Base-by-base conservation (phyloP, 2,329 filamentous ascomycete species). In the Fusarium algeriense region DNA sequence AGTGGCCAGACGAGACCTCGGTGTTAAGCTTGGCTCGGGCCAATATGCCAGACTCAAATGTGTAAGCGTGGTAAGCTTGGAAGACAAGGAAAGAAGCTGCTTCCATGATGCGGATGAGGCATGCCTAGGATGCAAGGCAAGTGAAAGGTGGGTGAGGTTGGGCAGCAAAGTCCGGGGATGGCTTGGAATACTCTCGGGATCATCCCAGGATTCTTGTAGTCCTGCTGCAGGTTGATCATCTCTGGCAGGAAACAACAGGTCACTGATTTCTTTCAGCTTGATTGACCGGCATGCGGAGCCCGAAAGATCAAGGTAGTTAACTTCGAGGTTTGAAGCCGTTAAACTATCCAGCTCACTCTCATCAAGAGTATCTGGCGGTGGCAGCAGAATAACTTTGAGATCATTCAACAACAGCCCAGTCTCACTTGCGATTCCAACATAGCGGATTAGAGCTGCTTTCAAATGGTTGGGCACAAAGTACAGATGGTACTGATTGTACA, bases 1-100 rank as follows among this genome's bases (percentile, higher is more conserved):
- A 4, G 85, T 84, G 1, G 86, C 79, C 30, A 81, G 81, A 62
- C 82, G 84, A 10, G 88, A 84, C 69, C 87, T 86, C 12, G 87
- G 86, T 4, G 87, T 88, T n/a, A 89, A 79, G 19, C 84, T 84
- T 4, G 89, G 89, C 53, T 85, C 84, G 3, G 89, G 89, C 89
- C 89, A 91, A 75, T 86, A 87, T 19, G 88, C 88, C 10, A 91
- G 82, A 69, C 85, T 89, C 43, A 91, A 81, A 73, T 91, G 88
- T 3, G 89, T 91, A 41, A 91, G 78, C 17, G 82, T 84, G 1
- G 83, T 83, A 10, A 89, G 77, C 70, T 86, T 88, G 14, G 81
- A 77, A 0, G 87, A 84, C n/a, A 91, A 77, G 4, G 82, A 73
- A 28, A 91, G 80, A 7, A 91, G 83, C 38, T 89, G 87, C 50